These are phyloP conservation scores for Diplogelasinospora grovesii DNA, from an alignment of 495 filamentous ascomycete species.

Conservation along the genomic window DNA sequence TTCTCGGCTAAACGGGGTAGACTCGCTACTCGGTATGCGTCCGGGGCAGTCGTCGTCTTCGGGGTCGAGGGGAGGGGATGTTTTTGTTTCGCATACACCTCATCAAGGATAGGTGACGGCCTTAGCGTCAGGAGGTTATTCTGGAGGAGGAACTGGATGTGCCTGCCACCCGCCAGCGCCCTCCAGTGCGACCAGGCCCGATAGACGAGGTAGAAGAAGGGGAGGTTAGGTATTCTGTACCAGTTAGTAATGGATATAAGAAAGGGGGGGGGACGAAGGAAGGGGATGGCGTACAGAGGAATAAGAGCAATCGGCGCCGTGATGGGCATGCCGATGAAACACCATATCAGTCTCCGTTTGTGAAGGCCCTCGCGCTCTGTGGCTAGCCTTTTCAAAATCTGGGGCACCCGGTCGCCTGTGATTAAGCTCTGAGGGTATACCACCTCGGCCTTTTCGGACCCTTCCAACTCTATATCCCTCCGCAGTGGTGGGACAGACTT, in stretches of 20 bases:
- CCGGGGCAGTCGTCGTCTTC: slow-evolving; percentile 17
- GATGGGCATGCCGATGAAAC: slow-evolving; percentile 76
- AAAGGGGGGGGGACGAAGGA: background rate
- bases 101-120: slow-evolving; percentile 60
- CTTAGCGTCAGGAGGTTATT: slow-evolving; percentile 58
- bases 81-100: slow-evolving; percentile 54
- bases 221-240: slow-evolving; percentile 80
- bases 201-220: slow-evolving; percentile 93
- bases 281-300: slow-evolving; percentile 60
- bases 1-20: slow-evolving; percentile 14
- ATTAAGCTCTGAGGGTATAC: slow-evolving; percentile 69
- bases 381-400: slow-evolving; percentile 56
- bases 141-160: slow-evolving; percentile 72
- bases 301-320: slow-evolving; percentile 72
- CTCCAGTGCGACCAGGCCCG: slow-evolving; percentile 62
- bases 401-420: slow-evolving; percentile 49
- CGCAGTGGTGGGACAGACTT: slow-evolving; percentile 86
- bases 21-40: slow-evolving; percentile 11
- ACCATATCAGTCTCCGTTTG: slow-evolving; percentile 68
- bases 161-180: slow-evolving; percentile 77
- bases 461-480: slow-evolving; percentile 54
- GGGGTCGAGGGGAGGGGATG: slow-evolving; percentile 21
- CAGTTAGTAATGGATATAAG: slow-evolving; percentile 3
- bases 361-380: slow-evolving; percentile 79
- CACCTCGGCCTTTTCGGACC: slow-evolving; percentile 63